Evolutionary conservation across 2,329 filamentous ascomycete genomes (phyloP), one percentile per base, ranked within the genome.

Genomic region (Colletotrichum tabaci): DNA sequence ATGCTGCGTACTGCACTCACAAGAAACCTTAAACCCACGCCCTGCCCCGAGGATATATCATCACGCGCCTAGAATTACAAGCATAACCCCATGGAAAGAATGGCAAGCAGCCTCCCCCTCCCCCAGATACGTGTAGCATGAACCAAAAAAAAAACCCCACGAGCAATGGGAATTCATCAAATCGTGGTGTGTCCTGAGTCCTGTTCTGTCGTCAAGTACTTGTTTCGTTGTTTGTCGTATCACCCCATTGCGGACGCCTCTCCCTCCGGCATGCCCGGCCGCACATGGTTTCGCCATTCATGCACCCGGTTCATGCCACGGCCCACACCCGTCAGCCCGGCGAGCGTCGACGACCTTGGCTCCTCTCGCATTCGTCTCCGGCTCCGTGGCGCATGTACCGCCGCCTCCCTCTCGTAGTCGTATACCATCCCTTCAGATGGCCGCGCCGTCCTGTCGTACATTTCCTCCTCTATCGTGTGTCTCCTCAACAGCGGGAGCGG

Each of bases 271-370:
- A 78, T 73, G 4, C 85, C 86, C 8, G 82, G 82, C 72, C 83
- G 81, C 18, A 88, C 84, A 77, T 85, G 86, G 50, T 79, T 82
- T 70, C 81, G 81, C 87, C 87, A 88, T 67, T 87, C 84, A 53
- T 78, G 79, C 21, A 88, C 86, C 8, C 87, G 81, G 73, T 84
- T 81, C 82, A 84, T 82, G 12, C 86, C 86, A 44, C 82, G 80
- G 1, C 82, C 84, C 38, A 80, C 79, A 5, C 84, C 84, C 49
- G 80, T 82, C 49, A 88, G 80, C 4, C 87, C 87, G 35, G 87
- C 87, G 76, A 87, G 77, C 56, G 83, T 80, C 61, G 86, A 87
- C 38, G 81, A 81, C 73, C 76, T 82, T 42, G 82, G 81, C 50
- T 76, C 72, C 47, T 76, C 74, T 40, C 47, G 44, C 40, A 21